Conservation (phyloP, 2,329 filamentous ascomycete species). For the Alternaria rosae region DNA sequence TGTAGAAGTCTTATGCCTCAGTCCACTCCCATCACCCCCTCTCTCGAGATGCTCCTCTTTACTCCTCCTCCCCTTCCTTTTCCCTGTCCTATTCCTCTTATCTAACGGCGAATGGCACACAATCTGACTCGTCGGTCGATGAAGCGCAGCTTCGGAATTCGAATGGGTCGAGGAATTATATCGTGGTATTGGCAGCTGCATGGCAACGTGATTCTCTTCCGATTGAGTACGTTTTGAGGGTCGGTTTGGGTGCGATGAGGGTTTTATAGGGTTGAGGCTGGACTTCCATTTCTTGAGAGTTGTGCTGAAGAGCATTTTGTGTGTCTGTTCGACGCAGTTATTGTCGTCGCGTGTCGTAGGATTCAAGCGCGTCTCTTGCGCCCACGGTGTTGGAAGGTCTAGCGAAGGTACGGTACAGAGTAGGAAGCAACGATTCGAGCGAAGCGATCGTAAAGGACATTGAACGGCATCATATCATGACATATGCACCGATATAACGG, state of each 20-base stretch:
- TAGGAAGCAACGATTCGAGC: background rate
- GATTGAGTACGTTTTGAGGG: background rate
- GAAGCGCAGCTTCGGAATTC: background rate
- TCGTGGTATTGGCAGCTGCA: background rate
- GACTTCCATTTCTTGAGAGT: slow-evolving; percentile 1
- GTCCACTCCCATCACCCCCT: background rate
- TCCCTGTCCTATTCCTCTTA: slow-evolving; percentile 1
- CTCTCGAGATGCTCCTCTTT: background rate
- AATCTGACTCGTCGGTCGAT: background rate
- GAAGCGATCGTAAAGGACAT: background rate
- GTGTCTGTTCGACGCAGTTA: background rate
- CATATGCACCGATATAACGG: background rate
- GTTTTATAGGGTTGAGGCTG: background rate
- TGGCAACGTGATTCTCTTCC: slow-evolving; percentile 7
- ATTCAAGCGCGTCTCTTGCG: background rate
- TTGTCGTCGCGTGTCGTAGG: background rate
- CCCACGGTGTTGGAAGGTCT: background rate
- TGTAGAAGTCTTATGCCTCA: background rate
- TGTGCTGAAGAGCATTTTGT: slow-evolving; percentile 1
- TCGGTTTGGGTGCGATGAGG: background rate
- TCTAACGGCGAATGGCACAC: slow-evolving; percentile 10
- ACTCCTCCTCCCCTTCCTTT: background rate
- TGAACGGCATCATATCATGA: background rate
- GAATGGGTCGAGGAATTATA: background rate
- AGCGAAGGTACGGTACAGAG: background rate